Conservation (phyloP, 129 eudicot species). For the Tagetes erecta region DNA sequence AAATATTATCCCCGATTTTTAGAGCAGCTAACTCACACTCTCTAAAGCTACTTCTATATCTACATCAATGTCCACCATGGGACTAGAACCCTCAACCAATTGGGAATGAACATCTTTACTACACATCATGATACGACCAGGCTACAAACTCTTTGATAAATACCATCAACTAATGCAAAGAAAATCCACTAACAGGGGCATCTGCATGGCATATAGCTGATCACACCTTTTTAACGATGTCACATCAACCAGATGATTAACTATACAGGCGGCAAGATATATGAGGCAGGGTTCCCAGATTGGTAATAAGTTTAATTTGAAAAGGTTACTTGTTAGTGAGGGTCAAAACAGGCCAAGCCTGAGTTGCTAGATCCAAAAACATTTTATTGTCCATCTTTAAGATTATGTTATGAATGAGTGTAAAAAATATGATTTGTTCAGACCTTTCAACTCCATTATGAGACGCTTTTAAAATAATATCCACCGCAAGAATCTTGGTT, state of each 20-base stretch:
- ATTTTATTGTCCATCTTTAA: not conserved
- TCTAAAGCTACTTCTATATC: too few species aligned
- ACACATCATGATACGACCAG: too few species aligned
- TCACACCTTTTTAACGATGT: constrained; percentile 9
- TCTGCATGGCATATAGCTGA: constrained; percentile 6
- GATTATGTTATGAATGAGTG: not conserved
- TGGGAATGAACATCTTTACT: too few species aligned
- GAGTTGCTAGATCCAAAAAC: not conserved
- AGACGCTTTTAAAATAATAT: constrained; percentile 66
- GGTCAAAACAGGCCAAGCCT: not conserved
- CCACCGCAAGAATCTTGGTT: constrained; percentile 69
- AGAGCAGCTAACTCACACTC: too few species aligned
- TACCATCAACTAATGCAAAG: not conserved
- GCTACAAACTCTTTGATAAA: too few species aligned
- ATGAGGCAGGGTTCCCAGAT: not conserved
- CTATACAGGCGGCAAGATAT: constrained; percentile 9
- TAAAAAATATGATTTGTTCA: constrained; percentile 21
- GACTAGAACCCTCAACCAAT: too few species aligned
- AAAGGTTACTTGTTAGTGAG: not conserved
- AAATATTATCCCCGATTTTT: too few species aligned
- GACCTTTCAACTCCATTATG: constrained; percentile 87
- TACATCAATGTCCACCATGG: too few species aligned
- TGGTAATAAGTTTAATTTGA: not conserved
- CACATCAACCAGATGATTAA: not conserved
- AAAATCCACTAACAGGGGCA: constrained; percentile 7